Conservation (phyloP, 164 flowering plant genomes). For the Kingdonia uniflora region DNA sequence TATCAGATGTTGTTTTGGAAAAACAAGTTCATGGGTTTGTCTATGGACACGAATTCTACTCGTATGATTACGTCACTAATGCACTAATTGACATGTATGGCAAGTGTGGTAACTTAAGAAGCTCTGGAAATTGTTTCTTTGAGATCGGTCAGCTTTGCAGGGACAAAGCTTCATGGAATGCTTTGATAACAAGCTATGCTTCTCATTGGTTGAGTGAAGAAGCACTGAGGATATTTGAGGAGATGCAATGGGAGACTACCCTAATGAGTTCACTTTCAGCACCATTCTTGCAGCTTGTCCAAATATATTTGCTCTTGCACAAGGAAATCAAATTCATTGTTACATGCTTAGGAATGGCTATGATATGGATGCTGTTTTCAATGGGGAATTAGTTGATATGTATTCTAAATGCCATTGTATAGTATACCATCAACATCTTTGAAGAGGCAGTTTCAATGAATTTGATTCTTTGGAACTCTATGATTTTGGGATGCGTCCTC, state of each 20-base stretch:
- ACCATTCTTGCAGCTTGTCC: too few relatives aligned
- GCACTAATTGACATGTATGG: too few relatives aligned
- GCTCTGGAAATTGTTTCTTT: slow-evolving; percentile 27
- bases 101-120: slow-evolving; percentile 41
- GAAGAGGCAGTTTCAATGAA: too few relatives aligned
- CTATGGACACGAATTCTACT: slow-evolving; percentile 32
- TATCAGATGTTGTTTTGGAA: slow-evolving; percentile 39
- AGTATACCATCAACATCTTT: slow-evolving; percentile 25
- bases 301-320: too few relatives aligned
- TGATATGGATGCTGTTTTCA: slow-evolving; percentile 28
- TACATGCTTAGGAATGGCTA: slow-evolving; percentile 41
- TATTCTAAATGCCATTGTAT: slow-evolving; percentile 37
- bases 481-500: slow-evolving; percentile 23
- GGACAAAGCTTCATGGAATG: too few relatives aligned
- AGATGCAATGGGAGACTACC: too few relatives aligned
- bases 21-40: slow-evolving; percentile 49
- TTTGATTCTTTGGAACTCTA: too few relatives aligned
- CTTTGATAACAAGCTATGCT: too few relatives aligned
- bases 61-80: slow-evolving; percentile 28
- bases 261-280: too few relatives aligned
- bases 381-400: slow-evolving; percentile 33
- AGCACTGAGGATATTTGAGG: too few relatives aligned
- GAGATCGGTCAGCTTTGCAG: slow-evolving; percentile 28
- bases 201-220: too few relatives aligned
- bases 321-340: too few relatives aligned